phyloP scores from a whole-genome alignment of 345 rosid species.

The Melaleuca quinquenervia region DNA sequence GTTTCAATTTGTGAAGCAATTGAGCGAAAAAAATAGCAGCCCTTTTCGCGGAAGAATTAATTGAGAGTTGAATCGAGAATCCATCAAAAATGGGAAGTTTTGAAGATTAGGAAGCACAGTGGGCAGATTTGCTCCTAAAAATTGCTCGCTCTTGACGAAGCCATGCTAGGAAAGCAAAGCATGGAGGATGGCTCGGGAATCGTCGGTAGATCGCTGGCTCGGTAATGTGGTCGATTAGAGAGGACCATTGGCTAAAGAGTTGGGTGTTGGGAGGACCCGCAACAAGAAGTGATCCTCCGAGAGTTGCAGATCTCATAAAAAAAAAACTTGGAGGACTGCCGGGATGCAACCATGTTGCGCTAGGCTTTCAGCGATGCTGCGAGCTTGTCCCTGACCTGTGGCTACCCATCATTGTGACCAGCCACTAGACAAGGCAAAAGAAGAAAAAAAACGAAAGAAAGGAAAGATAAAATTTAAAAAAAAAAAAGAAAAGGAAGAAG shows the following conservation, averaged over 20 bases:
- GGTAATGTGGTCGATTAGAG: not conserved
- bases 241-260: not conserved
- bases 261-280: not conserved
- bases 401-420: no score
- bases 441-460: no score
- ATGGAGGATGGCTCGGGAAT: not conserved
- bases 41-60: not conserved
- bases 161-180: not conserved
- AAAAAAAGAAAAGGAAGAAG: no score
- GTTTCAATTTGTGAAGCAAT: not conserved
- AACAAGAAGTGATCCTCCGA: not conserved
- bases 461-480: no score
- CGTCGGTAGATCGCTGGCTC: not conserved
- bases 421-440: no score
- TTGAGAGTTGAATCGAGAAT: not conserved
- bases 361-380: no score
- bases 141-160: not conserved
- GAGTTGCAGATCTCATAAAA: not conserved
- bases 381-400: no score
- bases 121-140: not conserved
- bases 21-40: not conserved
- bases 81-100: not conserved
- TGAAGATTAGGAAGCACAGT: not conserved
- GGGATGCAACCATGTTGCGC: no score
- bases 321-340: no score